phyloP scores from a whole-genome alignment of 768 basidiomycete genomes.

The Podaxis sp. region DNA sequence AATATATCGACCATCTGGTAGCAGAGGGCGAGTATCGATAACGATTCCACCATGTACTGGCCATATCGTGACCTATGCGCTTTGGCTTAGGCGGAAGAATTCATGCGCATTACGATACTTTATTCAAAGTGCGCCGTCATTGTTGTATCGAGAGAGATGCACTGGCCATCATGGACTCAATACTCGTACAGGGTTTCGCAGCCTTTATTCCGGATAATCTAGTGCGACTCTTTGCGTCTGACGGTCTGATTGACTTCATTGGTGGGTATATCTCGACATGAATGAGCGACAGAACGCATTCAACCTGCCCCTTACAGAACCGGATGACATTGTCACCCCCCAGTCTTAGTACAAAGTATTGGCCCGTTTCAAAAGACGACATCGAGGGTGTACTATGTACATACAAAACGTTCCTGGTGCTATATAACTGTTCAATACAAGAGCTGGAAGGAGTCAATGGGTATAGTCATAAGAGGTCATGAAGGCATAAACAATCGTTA shows the following conservation, averaged over 20 bases:
- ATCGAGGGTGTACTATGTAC: not conserved
- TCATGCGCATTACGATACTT: slow-evolving; percentile 28
- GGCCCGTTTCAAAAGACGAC: not conserved
- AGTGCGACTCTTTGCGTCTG: slow-evolving; percentile 27
- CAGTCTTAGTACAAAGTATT: slow-evolving; percentile 20
- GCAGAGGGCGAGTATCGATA: slow-evolving; percentile 28
- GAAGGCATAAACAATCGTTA: not conserved
- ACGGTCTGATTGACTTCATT: slow-evolving; percentile 40
- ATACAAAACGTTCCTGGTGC: not conserved
- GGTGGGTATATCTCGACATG: slow-evolving; percentile 27
- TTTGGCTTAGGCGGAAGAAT: slow-evolving; percentile 40
- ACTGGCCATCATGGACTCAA: not conserved
- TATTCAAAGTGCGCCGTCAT: slow-evolving; percentile 32
- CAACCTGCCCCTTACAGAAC: slow-evolving; percentile 26
- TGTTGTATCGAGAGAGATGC: not conserved
- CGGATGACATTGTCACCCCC: slow-evolving; percentile 36
- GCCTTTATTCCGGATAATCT: slow-evolving; percentile 22
- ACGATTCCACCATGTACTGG: not conserved
- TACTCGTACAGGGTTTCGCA: slow-evolving; percentile 22
- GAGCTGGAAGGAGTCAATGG: not conserved
- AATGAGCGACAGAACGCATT: not conserved
- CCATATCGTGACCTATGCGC: not conserved
- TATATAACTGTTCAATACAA: not conserved
- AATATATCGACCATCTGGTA: slow-evolving; percentile 34
- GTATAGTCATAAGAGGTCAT: not conserved